phyloP scores from a whole-genome alignment of 768 basidiomycete genomes.

The Pulveroboletus sp. region DNA sequence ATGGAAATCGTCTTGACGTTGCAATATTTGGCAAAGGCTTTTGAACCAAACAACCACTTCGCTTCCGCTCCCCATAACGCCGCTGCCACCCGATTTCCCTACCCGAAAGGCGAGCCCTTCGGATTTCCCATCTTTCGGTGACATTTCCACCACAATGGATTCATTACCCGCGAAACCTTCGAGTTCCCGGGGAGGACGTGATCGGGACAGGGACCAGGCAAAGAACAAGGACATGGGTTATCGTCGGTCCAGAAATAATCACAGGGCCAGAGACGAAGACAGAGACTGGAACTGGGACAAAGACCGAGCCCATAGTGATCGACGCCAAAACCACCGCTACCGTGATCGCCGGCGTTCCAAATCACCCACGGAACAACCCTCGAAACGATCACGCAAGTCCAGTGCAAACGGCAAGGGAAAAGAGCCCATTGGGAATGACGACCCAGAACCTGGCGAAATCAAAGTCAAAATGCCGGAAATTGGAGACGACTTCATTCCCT shows the following conservation, averaged over 20 bases:
- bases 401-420: slow-evolving; percentile 16
- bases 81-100: not conserved
- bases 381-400: slow-evolving; percentile 19
- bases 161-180: slow-evolving; percentile 17
- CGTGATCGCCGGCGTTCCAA: slow-evolving; percentile 11
- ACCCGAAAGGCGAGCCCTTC: not conserved
- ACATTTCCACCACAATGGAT: slow-evolving; percentile 10
- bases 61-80: not conserved
- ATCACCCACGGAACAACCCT: slow-evolving; percentile 11
- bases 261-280: slow-evolving; percentile 8
- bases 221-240: slow-evolving; percentile 6
- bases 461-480: slow-evolving; percentile 12
- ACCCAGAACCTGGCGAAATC: slow-evolving; percentile 10
- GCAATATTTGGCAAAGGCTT: slow-evolving; percentile 26
- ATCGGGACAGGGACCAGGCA: slow-evolving; percentile 13
- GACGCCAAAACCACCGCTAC: too few relatives aligned
- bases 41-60: slow-evolving; percentile 25
- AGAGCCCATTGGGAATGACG: slow-evolving; percentile 5
- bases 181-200: slow-evolving; percentile 13
- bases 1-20: too few relatives aligned
- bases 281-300: slow-evolving; percentile 1
- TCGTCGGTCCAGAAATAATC: slow-evolving; percentile 6
- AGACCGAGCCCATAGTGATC: not conserved
- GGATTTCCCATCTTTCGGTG: not conserved
- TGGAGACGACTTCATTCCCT: slow-evolving; percentile 33